Base-by-base conservation (phyloP, 257 asterid genomes). In the Striga asiatica region DNA sequence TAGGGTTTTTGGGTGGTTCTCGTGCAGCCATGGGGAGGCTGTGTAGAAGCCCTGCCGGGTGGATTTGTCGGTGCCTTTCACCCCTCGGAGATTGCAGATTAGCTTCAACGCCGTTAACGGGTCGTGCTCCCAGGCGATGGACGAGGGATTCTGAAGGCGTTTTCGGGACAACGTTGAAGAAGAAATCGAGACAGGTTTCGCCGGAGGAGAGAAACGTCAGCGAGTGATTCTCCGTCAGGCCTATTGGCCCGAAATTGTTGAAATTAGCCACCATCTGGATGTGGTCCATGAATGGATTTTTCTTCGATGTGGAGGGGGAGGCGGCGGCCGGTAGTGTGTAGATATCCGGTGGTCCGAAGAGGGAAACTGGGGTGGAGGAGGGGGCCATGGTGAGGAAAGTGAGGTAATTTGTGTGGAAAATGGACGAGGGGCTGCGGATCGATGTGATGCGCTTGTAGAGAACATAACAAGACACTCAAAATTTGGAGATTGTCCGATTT, bases 141-240 rank as follows among this genome's bases (percentile, higher is more conserved):
- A 23, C 42, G 11, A 73, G 5, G 31, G 61, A n/a, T 10, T 68
- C 61, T 1, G 69, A 25, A 4, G 74, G 74, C 4, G 78, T 75
- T 32, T 77, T 50, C 12, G 85, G 85, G 0, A 78, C 85, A 3
- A 83, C 75, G 16, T 79, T 84, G 56, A 79, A 82, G 73, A 82
- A 82, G 56, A 82, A 77, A 50, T 81, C 89, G 46, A 81, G 49
- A 48, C 83, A 76, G 0, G 81, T 75, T 4, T 78, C 74, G 0
- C 73, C 72, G 11, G 78, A 23, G 13, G 86, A 69, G 20, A 69
- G 56, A 37, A 60, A 81, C 3, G 87, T 78, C n/a, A 72, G 60
- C 0, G 91, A 81, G n/a, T 0, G 1, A 56, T 81, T 75, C 5
- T 78, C 76, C 22, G 89, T 73, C 39, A 50, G 16, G 0, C 79